phyloP scores from a whole-genome alignment of 1,284 basidiomycete species.

The Ganoderma leucocontextum region DNA sequence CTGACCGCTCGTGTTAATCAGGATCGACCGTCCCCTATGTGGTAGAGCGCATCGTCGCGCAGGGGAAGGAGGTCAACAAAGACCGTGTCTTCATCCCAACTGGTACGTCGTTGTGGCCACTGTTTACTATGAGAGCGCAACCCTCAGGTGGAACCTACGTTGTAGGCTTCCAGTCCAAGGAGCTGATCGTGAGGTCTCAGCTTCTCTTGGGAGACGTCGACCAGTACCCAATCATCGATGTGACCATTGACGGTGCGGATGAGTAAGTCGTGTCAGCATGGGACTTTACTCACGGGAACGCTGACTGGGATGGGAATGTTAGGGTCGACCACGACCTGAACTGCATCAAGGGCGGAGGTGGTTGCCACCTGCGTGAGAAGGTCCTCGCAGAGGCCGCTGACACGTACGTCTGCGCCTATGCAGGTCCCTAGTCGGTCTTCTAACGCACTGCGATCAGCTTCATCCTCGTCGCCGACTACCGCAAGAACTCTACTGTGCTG shows the following conservation, averaged over 20 bases:
- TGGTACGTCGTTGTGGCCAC: conserved; percentile 49
- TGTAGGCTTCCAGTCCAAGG: conserved; percentile 93
- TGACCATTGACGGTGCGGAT: conserved; percentile 97
- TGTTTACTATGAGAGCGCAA: too few relatives aligned
- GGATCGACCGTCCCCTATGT: conserved; percentile 98
- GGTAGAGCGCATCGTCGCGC: conserved; percentile 92
- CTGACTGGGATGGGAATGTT: conserved; percentile 10
- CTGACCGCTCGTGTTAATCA: conserved; percentile 33
- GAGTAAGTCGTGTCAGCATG: conserved; percentile 68
- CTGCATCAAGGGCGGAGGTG: conserved; percentile 98
- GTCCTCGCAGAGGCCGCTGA: conserved; percentile 96
- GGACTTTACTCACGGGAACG: not conserved
- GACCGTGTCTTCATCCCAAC: conserved; percentile 91
- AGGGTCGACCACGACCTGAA: conserved; percentile 92
- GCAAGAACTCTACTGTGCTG: conserved; percentile 88
- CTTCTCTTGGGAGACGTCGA: conserved; percentile 92
- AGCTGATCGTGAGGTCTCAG: conserved; percentile 87
- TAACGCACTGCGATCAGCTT: conserved; percentile 59
- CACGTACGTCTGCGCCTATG: conserved; percentile 56
- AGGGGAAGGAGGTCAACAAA: conserved; percentile 82
- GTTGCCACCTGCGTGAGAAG: conserved; percentile 97
- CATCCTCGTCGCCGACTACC: conserved; percentile 94
- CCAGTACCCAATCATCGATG: conserved; percentile 90
- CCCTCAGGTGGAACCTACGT: not conserved
- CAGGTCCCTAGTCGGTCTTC: not conserved